A percentile compares a stretch with the other conserved stretches of the same genome.
These are phyloP conservation scores for Inonotus hispidus DNA, from an alignment of 1,284 basidiomycete genomes.

Conservation along the genomic window DNA sequence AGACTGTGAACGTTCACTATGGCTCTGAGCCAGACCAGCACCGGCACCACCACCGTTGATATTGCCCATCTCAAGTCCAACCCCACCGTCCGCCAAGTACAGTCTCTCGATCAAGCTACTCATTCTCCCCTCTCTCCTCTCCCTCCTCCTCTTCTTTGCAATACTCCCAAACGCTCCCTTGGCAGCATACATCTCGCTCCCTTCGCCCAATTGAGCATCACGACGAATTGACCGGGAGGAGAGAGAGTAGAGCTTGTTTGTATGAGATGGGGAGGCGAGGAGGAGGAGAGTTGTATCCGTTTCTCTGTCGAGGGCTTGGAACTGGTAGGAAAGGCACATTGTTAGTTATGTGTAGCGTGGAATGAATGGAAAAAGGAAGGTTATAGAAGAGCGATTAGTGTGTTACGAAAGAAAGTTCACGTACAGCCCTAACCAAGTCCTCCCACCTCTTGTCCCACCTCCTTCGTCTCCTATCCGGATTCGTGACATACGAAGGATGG, in stretches of 20 bases:
- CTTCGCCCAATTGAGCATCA: conserved; percentile 39
- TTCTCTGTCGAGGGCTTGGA: conserved; percentile 71
- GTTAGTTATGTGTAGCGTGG: conserved; percentile 19
- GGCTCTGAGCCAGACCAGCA: too few species aligned
- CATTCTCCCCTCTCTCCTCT: conserved; percentile 30
- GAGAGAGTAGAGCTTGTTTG: conserved; percentile 53
- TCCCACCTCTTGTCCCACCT: conserved; percentile 74
- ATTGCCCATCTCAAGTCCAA: too few species aligned
- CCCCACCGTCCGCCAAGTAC: conserved; percentile 20
- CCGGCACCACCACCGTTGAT: too few species aligned
- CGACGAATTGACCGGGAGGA: conserved; percentile 65
- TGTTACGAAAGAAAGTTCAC: conserved; percentile 21
- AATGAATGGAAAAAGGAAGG: neutral
- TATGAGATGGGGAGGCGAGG: conserved; percentile 66
- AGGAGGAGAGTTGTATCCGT: conserved; percentile 72
- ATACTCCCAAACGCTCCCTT: conserved; percentile 53
- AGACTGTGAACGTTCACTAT: too few species aligned
- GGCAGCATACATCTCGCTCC: conserved; percentile 44
- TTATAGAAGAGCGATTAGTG: neutral
- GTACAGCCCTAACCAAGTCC: conserved; percentile 60
- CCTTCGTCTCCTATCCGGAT: conserved; percentile 58
- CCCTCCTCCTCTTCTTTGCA: conserved; percentile 47
- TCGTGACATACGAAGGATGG: conserved; percentile 63
- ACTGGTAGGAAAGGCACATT: conserved; percentile 35
- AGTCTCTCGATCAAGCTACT: conserved; percentile 53